Evolutionary conservation across 1,139 yeast species (phyloP).

Genomic region (Geotrichum klebahnii): DNA sequence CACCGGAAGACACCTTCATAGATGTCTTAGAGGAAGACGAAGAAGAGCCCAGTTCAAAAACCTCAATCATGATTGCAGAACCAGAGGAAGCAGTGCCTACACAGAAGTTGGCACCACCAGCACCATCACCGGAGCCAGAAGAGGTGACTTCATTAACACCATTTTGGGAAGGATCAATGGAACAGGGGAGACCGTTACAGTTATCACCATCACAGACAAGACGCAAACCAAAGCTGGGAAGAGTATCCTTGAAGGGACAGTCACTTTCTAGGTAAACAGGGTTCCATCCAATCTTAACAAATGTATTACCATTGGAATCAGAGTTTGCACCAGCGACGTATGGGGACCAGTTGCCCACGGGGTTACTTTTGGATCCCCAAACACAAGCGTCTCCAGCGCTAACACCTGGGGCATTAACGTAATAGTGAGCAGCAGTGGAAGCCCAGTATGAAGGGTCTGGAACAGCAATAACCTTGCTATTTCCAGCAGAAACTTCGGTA

Average conservation of each 20-base stretch:
- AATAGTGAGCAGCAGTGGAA: slow-evolving; percentile 77
- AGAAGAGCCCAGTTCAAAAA: slow-evolving; percentile 45
- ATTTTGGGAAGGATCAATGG: slow-evolving; percentile 64
- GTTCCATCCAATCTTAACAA: slow-evolving; percentile 84
- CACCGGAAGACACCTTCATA: no score
- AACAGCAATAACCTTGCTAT: slow-evolving; percentile 60
- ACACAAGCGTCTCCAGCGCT: slow-evolving; percentile 71
- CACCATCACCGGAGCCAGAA: slow-evolving; percentile 42
- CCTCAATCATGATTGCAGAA: slow-evolving; percentile 66
- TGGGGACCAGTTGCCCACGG: slow-evolving; percentile 88
- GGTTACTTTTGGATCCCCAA: slow-evolving; percentile 69
- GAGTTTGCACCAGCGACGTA: slow-evolving; percentile 87
- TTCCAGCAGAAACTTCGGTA: slow-evolving; percentile 53
- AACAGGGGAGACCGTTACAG: slow-evolving; percentile 75
- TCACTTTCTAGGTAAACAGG: slow-evolving; percentile 67
- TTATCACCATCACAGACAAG: slow-evolving; percentile 63
- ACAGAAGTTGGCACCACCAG: slow-evolving; percentile 74
- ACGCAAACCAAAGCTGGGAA: slow-evolving; percentile 68
- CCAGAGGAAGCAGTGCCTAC: slow-evolving; percentile 70
- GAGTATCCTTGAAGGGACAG: slow-evolving; percentile 49
- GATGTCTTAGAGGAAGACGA: no score
- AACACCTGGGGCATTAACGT: slow-evolving; percentile 82
- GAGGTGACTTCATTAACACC: slow-evolving; percentile 54
- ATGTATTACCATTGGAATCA: slow-evolving; percentile 65
- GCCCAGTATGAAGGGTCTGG: slow-evolving; percentile 66